phyloP scores from a whole-genome alignment of 345 rosid genomes.

The Eucalyptus tenuipes region DNA sequence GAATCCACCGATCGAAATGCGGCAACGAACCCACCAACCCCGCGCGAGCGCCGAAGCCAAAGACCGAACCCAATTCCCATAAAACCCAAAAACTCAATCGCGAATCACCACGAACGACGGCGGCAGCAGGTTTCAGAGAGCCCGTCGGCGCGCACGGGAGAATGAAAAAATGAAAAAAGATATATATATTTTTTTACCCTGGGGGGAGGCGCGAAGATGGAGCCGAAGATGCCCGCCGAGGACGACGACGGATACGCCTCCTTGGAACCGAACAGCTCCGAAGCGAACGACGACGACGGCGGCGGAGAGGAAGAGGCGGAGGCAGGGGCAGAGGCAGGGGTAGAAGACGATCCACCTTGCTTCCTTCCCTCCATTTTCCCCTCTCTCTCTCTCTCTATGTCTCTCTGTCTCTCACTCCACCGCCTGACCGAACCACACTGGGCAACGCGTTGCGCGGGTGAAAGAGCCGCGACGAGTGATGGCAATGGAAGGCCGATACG shows the following conservation, averaged over 20 bases:
- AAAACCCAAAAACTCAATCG: neutral
- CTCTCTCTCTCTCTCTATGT: neutral
- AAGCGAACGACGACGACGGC: conserved; percentile 21
- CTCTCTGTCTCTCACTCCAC: neutral
- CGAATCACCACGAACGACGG: neutral
- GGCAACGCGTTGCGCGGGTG: neutral
- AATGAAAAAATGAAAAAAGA: neutral
- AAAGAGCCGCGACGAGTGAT: neutral
- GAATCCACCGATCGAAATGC: neutral
- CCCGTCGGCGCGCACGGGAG: neutral
- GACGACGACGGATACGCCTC: conserved; percentile 22
- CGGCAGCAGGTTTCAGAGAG: neutral
- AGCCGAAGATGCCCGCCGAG: conserved; percentile 41
- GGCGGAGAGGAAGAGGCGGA: conserved; percentile 8
- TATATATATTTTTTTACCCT: conserved; percentile 4
- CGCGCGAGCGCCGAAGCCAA: neutral
- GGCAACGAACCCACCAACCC: neutral
- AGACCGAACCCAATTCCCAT: neutral
- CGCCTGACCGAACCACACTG: neutral
- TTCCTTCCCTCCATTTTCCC: conserved; percentile 50
- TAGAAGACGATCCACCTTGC: conserved; percentile 10
- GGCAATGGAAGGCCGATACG: neutral
- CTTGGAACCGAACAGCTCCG: conserved; percentile 62
- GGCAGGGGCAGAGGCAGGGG: conserved; percentile 18
- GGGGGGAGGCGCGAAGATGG: conserved; percentile 50